Conservation (phyloP, 108 stramenopile species). For the Epipyxis sp. region DNA sequence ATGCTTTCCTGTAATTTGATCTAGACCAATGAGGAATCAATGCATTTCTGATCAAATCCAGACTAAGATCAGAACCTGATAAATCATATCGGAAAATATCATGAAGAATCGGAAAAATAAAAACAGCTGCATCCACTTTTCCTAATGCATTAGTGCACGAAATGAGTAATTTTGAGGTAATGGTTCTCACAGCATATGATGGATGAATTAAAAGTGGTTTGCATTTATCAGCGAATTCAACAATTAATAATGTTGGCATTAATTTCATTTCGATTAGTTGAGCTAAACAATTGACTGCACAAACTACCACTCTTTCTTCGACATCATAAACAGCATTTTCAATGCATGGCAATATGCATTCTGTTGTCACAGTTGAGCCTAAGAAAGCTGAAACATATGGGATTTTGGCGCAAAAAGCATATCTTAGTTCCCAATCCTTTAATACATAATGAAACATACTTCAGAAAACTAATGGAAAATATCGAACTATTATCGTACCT, state of each 20-base stretch:
- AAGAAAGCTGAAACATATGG: constrained; percentile 80
- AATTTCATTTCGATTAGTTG: constrained; percentile 43
- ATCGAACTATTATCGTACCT: too few species aligned
- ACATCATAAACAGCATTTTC: constrained; percentile 84
- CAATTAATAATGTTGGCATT: constrained; percentile 36
- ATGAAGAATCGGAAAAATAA: constrained; percentile 35
- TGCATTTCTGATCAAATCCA: too few species aligned
- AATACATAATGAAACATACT: too few species aligned
- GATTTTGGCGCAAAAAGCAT: constrained; percentile 77
- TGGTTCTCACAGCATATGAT: constrained; percentile 16
- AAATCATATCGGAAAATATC: too few species aligned
- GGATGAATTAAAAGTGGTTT: constrained; percentile 53
- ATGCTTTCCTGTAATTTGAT: too few species aligned
- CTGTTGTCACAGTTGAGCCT: constrained; percentile 76
- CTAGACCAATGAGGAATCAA: too few species aligned
- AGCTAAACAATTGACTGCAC: constrained; percentile 60
- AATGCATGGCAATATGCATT: constrained; percentile 88
- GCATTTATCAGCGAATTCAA: constrained; percentile 32
- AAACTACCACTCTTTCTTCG: constrained; percentile 72
- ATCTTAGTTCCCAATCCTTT: constrained; percentile 84
- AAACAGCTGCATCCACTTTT: constrained; percentile 42
- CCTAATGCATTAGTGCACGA: constrained; percentile 38
- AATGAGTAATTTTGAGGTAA: constrained; percentile 25
- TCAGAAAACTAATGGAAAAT: too few species aligned
- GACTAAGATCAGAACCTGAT: too few species aligned